phyloP scores from a whole-genome alignment of 805 yeast genomes.

The Saturnispora quitensis region DNA sequence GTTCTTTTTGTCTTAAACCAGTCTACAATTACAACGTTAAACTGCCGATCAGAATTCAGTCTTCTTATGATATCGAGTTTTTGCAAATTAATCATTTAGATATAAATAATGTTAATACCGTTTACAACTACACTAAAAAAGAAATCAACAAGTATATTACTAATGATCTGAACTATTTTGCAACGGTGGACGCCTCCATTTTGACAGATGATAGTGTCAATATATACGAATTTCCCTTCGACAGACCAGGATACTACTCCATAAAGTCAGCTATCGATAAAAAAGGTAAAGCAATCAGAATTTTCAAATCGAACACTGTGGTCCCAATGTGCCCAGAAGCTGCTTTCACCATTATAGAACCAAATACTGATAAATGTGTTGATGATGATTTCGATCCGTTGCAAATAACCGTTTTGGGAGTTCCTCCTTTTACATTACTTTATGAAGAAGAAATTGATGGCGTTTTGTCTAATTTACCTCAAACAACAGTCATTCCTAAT shows the following conservation, averaged over 20 bases:
- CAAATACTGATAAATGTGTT: conserved; percentile 46
- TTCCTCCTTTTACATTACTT: conserved; percentile 61
- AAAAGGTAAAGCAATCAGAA: conserved; percentile 44
- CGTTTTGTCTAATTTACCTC: conserved; percentile 21
- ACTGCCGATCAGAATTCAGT: conserved; percentile 72
- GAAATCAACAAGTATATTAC: conserved; percentile 37
- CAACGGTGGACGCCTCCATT: conserved; percentile 14
- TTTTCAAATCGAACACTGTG: conserved; percentile 50
- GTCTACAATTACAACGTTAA: conserved; percentile 26
- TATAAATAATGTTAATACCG: conserved; percentile 39
- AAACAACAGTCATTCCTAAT: conserved; percentile 34
- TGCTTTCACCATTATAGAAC: conserved; percentile 26
- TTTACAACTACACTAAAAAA: conserved; percentile 45
- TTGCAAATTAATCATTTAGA: conserved; percentile 57
- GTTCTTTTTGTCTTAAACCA: conserved; percentile 50
- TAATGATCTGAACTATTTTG: conserved; percentile 17
- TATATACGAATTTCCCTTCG: conserved; percentile 57
- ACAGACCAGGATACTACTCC: conserved; percentile 68
- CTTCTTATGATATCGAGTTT: conserved; percentile 61
- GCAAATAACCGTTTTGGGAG: conserved; percentile 54
- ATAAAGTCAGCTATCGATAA: conserved; percentile 58
- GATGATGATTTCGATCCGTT: conserved; percentile 40
- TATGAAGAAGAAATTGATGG: conserved; percentile 41
- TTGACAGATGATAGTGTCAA: conserved; percentile 34
- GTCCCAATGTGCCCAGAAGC: conserved; percentile 77